Base-by-base conservation (phyloP, 2,329 filamentous ascomycete species). In the Paecilomyces fulvus region DNA sequence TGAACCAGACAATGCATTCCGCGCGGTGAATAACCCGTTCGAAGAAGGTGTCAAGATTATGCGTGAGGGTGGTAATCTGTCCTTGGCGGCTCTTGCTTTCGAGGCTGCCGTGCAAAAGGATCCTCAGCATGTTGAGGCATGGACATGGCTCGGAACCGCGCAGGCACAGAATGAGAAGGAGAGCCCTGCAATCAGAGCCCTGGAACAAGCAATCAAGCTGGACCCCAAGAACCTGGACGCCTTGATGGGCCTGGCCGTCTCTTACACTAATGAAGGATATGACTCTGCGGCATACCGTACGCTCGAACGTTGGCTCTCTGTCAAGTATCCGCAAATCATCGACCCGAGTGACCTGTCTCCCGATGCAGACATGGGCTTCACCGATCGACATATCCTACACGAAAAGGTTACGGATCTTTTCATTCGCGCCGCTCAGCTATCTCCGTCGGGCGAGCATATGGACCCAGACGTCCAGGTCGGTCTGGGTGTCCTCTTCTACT, bases 81-180 rank as follows among this genome's bases (percentile, higher is more conserved):
- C 91, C 0, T 79, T 99, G 20, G 94, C 94, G 6, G 91, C 94
- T 0, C 79, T 99, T 52, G 94, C 94, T 0, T 99, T 99, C 65
- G 94, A 99, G 75, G 91, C 94, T 17, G 94, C 94, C 1, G 90
- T 92, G 4, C 92, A 96, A 72, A 91, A 92, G 75, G 85, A 96
- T 60, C 84, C 90, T 0, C 80, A 87, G 55, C 92, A 97, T 70
- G 85, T 92, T 37, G 89, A 95, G 55, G 94, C 94, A 2, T 99
- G 94, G 94, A 90, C 92, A 9, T 87, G 91, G 66, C 83, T 99
- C 30, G 94, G 94, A 54, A 87, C 88, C 55, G 89, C 92, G 17
- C 94, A 99, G 75, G 94, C 94, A 20, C 94, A 99, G 72, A 99
- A 99, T 73, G 94, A 99, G 74, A 99, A 99, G 77, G 94, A 99